Percentiles rank a stretch among this genome's conserved stretches.
These are phyloP conservation scores for Colletotrichum sp. DNA, from an alignment of 2,329 filamentous ascomycete species.

Conservation along the genomic window DNA sequence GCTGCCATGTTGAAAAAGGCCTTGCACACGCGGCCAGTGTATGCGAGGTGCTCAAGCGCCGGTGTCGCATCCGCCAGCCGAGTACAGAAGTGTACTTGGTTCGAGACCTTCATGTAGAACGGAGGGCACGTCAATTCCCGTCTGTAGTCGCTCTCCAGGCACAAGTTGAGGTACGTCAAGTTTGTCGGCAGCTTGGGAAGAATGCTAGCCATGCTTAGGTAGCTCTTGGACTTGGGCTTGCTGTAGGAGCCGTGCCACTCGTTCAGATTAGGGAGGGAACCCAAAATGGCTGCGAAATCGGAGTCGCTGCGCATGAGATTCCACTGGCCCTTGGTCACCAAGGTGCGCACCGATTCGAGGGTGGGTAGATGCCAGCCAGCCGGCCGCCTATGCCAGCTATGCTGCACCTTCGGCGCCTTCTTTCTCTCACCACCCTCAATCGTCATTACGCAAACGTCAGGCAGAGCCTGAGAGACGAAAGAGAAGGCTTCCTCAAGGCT, in stretches of 20 bases:
- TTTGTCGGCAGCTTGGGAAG: conserved; percentile 61
- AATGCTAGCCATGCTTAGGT: conserved; percentile 71
- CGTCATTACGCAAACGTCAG: conserved; percentile 69
- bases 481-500: conserved; percentile 73
- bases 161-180: conserved; percentile 69
- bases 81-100: conserved; percentile 66
- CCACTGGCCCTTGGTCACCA: conserved; percentile 79
- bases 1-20: conserved; percentile 68
- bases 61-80: conserved; percentile 63
- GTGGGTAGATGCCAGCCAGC: conserved; percentile 43
- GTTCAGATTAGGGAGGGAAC: conserved; percentile 68
- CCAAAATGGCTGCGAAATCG: conserved; percentile 67
- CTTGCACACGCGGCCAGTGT: conserved; percentile 75
- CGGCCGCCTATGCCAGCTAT: conserved; percentile 23
- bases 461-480: conserved; percentile 64
- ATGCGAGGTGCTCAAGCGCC: conserved; percentile 70
- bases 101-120: conserved; percentile 65
- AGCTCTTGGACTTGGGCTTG: conserved; percentile 77
- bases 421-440: conserved; percentile 80
- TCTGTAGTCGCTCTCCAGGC: conserved; percentile 74
- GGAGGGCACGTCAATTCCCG: conserved; percentile 66
- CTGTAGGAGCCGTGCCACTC: conserved; percentile 70
- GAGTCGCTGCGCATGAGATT: conserved; percentile 69
- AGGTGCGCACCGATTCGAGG: conserved; percentile 64
- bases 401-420: conserved; percentile 70